Evolutionary conservation across 345 rosid species (phyloP).

Genomic region (Euphorbia peplus): DNA sequence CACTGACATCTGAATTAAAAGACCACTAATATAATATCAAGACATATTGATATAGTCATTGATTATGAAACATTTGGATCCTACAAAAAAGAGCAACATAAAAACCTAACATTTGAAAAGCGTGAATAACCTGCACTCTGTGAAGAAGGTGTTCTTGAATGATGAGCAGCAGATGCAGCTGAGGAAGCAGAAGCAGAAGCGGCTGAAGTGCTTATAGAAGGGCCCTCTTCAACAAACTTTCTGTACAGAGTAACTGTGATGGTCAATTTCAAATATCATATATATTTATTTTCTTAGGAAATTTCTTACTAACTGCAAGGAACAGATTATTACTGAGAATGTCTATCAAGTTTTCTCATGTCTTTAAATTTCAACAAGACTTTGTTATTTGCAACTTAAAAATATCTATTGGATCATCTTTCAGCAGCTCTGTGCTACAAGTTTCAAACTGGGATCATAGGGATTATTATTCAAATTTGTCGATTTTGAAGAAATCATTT

Average conservation of each 20-base stretch:
- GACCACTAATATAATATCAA: neutral
- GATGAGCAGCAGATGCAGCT: constrained; percentile 11
- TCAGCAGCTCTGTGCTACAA: neutral
- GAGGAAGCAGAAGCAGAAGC: constrained; percentile 32
- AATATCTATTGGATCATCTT: neutral
- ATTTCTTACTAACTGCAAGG: constrained; percentile 3
- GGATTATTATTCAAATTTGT: neutral
- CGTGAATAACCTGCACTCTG: constrained; percentile 15
- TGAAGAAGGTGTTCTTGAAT: constrained; percentile 15
- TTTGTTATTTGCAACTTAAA: neutral
- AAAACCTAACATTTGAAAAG: neutral
- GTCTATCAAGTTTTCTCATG: constrained; percentile 1
- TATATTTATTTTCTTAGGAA: neutral
- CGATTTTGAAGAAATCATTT: neutral
- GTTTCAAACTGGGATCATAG: neutral
- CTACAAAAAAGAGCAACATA: neutral
- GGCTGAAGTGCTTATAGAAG: constrained; percentile 27
- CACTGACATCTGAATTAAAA: neutral
- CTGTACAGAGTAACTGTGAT: constrained; percentile 34
- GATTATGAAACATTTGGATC: neutral
- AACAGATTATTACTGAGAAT: neutral
- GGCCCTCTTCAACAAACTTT: constrained; percentile 46
- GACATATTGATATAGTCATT: neutral
- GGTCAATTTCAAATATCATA: constrained; percentile 17
- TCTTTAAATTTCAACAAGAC: neutral